Percentiles rank a stretch among this genome's conserved stretches.
phyloP scores from a whole-genome alignment of 495 filamentous ascomycete genomes.

The Astrothelium macrocarpum region DNA sequence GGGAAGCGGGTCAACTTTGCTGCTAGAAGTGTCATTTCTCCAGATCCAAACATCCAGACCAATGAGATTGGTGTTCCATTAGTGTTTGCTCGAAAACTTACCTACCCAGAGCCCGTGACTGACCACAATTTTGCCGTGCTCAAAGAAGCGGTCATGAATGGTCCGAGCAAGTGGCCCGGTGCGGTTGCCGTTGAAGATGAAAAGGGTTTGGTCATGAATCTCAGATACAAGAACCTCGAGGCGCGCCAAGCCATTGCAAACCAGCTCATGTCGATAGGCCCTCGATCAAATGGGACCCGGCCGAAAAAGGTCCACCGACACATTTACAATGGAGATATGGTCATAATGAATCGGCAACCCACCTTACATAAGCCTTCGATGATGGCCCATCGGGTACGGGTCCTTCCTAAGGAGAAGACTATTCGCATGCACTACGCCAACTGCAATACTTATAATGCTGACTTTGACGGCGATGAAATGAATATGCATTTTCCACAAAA shows the following conservation, averaged over 20 bases:
- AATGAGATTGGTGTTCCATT: constrained; percentile 97
- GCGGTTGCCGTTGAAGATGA: constrained; percentile 93
- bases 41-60: constrained; percentile 96
- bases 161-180: constrained; percentile 86
- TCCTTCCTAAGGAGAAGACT: constrained; percentile 87
- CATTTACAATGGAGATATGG: constrained; percentile 89
- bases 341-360: constrained; percentile 99
- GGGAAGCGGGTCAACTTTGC: constrained; percentile 99
- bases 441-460: constrained; percentile 99
- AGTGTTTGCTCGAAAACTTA: constrained; percentile 92
- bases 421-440: constrained; percentile 99
- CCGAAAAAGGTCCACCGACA: constrained; percentile 98
- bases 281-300: constrained; percentile 36
- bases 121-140: constrained; percentile 93
- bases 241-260: constrained; percentile 81
- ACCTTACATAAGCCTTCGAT: constrained; percentile 99
- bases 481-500: constrained; percentile 99
- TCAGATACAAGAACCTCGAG: constrained; percentile 74
- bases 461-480: constrained; percentile 99
- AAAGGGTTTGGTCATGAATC: constrained; percentile 78
- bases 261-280: constrained; percentile 68
- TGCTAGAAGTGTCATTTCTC: constrained; percentile 94
- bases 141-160: constrained; percentile 94
- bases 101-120: constrained; percentile 94
- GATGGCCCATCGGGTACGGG: constrained; percentile 91